Evolutionary conservation across 768 basidiomycete species (phyloP), one percentile per base, ranked within the genome.

Genomic region (Leccinum sublutescens): DNA sequence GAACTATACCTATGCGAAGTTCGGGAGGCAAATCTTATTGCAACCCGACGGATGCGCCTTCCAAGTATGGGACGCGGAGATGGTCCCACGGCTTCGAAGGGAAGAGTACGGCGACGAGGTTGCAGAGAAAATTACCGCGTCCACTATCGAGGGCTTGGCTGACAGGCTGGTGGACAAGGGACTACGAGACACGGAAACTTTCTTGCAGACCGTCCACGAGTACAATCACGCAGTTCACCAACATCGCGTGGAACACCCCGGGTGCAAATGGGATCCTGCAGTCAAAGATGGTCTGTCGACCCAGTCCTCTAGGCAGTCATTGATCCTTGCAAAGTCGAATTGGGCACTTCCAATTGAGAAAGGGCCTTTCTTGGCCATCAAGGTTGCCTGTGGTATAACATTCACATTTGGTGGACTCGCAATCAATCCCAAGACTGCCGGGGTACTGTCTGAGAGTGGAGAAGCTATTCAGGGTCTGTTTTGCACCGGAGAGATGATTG

Each of bases 1-100:
- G 50, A 89, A 87, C 68, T 88, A 84, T 64, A 89, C 87, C 1
- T 89, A 89, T 64, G 86, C 88, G 19, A 84, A 82, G 68, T 88
- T 85, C 62, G 87, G 86, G 10, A 77, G 77, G 27, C 82, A 80
- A 53, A 84, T 88, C 50, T 75, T 88, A 54, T 62, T 67, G 23
- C 85, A 89, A 65, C 83, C 84, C 1, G 81, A 77, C 23, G 81
- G 84, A 10, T 80, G 71, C 61, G 87, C 82, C 14, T 89, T 87
- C 68, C 88, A 89, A 64, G 71, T 89, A 12, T 89, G 80, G 80
- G 86, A 87, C 66, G 72, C 76, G 15, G 77, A 81, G 60, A 75
- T 74, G 19, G 67, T 73, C 15, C 59, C 63, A 12, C 75, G 71
- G 63, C 73, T 89, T 62, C 74, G 88, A 47, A 75, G 77, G 64